A percentile compares a stretch with the other conserved stretches of the same genome.
Evolutionary conservation across 768 basidiomycete species (phyloP).

Genomic region (Jaapia argillacea): DNA sequence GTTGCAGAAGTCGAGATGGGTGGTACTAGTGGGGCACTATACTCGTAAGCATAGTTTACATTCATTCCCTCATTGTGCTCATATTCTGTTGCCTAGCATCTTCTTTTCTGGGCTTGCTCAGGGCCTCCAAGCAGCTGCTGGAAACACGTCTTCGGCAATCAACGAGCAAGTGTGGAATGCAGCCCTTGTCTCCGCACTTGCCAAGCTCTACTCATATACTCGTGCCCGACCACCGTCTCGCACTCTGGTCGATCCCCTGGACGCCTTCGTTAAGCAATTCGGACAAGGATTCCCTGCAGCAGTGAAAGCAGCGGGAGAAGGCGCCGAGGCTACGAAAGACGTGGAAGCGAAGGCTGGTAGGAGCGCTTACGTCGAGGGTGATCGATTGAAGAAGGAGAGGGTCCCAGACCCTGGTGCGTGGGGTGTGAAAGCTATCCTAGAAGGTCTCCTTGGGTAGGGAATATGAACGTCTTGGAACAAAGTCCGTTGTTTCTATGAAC

Average conservation of each 20-base stretch:
- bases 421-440: slow-evolving; percentile 72
- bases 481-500: too few relatives aligned
- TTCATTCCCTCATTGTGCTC: slow-evolving; percentile 1
- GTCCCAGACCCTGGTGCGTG: slow-evolving; percentile 88
- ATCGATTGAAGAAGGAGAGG: slow-evolving; percentile 46
- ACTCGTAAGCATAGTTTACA: slow-evolving; percentile 51
- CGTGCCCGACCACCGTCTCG: slow-evolving; percentile 83
- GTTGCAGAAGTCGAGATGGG: slow-evolving; percentile 83
- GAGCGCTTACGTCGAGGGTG: slow-evolving; percentile 77
- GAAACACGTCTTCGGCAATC: slow-evolving; percentile 21
- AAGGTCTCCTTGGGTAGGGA: slow-evolving; percentile 33
- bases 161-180: slow-evolving; percentile 47
- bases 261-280: slow-evolving; percentile 57
- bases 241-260: slow-evolving; percentile 87
- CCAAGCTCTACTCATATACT: slow-evolving; percentile 71
- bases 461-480: too few relatives aligned
- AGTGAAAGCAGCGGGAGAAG: slow-evolving; percentile 47
- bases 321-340: slow-evolving; percentile 66
- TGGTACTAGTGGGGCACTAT: slow-evolving; percentile 84
- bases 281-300: slow-evolving; percentile 35
- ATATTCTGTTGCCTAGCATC: too few relatives aligned
- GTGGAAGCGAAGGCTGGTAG: slow-evolving; percentile 81
- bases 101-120: slow-evolving; percentile 87
- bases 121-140: slow-evolving; percentile 38
- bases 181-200: slow-evolving; percentile 48